These are phyloP conservation scores for Leccinum solheimii DNA, from an alignment of 1,284 basidiomycete species.

Conservation along the genomic window DNA sequence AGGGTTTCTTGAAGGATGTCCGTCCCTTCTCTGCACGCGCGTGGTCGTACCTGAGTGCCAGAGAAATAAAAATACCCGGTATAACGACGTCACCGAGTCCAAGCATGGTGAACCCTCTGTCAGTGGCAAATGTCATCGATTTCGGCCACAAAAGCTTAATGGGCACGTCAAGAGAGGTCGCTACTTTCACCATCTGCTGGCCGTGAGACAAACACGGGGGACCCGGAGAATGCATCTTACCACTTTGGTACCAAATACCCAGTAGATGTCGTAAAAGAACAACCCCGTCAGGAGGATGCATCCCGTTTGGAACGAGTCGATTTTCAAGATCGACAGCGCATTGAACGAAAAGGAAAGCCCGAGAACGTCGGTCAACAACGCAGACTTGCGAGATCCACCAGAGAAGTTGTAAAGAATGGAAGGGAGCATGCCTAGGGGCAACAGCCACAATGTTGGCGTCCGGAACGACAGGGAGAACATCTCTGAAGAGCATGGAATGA, in stretches of 20 bases:
- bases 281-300: constrained; percentile 77
- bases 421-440: constrained; percentile 66
- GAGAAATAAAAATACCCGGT: constrained; percentile 87
- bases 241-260: constrained; percentile 83
- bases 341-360: constrained; percentile 85
- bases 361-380: constrained; percentile 78
- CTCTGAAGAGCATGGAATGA: constrained; percentile 34
- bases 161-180: constrained; percentile 89
- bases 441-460: constrained; percentile 63
- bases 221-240: constrained; percentile 37
- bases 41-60: constrained; percentile 88
- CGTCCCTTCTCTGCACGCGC: constrained; percentile 41
- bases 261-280: constrained; percentile 90
- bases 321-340: constrained; percentile 77
- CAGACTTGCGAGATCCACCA: constrained; percentile 55
- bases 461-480: constrained; percentile 52
- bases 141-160: constrained; percentile 92
- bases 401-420: constrained; percentile 68
- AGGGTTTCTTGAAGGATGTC: constrained; percentile 66
- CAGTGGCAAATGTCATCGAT: constrained; percentile 55
- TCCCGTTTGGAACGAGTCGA: constrained; percentile 93
- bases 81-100: constrained; percentile 92
- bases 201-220: not conserved
- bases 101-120: constrained; percentile 83
- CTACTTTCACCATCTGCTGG: constrained; percentile 86